Conservation (phyloP, 495 filamentous ascomycete genomes). For the Penicillium robsamsonii region DNA sequence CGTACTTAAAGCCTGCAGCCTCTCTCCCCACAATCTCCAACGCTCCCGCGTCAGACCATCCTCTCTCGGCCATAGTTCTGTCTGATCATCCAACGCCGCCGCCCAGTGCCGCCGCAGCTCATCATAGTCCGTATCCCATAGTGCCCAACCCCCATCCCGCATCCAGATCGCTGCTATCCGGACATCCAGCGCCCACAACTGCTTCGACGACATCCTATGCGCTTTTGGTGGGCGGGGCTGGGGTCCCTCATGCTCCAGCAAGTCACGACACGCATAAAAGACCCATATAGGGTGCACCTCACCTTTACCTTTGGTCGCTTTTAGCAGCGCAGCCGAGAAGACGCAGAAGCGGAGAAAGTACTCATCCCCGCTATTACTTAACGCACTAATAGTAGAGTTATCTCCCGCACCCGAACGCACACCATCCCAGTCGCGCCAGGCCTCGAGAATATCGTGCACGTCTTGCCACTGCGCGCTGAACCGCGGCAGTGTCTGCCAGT, state of each 20-base stretch:
- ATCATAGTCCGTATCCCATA: not conserved
- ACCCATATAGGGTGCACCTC: not conserved
- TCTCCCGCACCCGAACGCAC: not conserved
- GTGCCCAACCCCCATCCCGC: conserved; percentile 2
- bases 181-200: conserved; percentile 12
- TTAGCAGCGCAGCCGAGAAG: not conserved
- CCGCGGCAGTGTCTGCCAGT: not conserved
- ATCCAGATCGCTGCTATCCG: conserved; percentile 8
- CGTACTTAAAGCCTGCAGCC: not conserved
- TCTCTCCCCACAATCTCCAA: not conserved
- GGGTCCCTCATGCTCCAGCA: not conserved
- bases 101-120: conserved; percentile 2
- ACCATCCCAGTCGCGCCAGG: not conserved
- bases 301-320: not conserved
- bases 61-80: conserved; percentile 2
- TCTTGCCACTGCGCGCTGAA: not conserved
- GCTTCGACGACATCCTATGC: conserved; percentile 4
- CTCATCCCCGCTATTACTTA: not conserved
- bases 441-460: not conserved
- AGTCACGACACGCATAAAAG: not conserved
- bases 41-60: conserved; percentile 3
- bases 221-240: not conserved
- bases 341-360: conserved; percentile 1
- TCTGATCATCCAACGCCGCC: not conserved
- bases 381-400: not conserved